Evolutionary conservation across 2,329 filamentous ascomycete species (phyloP).

Genomic region (Penicillium sp.): DNA sequence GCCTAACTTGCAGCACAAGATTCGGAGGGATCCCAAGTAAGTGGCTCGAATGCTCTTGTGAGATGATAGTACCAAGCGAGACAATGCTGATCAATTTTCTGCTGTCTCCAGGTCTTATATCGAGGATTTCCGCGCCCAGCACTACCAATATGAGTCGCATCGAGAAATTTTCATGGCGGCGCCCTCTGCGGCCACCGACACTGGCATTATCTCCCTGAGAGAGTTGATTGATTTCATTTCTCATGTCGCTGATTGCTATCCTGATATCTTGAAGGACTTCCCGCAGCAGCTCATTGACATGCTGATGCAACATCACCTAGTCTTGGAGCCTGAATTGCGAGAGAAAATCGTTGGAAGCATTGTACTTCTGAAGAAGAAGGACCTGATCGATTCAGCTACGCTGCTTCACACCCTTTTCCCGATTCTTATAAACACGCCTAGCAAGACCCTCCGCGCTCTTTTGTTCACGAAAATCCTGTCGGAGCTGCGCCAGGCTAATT

Average conservation of each 20-base stretch:
- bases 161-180: slow-evolving; percentile 88
- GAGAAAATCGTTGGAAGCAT: slow-evolving; percentile 94
- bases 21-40: slow-evolving; percentile 79
- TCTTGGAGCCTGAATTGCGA: slow-evolving; percentile 79
- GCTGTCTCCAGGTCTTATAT: slow-evolving; percentile 69
- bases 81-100: neutral
- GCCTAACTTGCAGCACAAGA: slow-evolving; percentile 88
- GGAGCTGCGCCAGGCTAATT: slow-evolving; percentile 85
- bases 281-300: slow-evolving; percentile 80
- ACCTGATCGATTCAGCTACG: slow-evolving; percentile 81
- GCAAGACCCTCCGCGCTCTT: slow-evolving; percentile 81
- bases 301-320: slow-evolving; percentile 77
- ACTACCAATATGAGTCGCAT: slow-evolving; percentile 88
- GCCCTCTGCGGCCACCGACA: slow-evolving; percentile 75
- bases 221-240: slow-evolving; percentile 93
- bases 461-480: slow-evolving; percentile 90
- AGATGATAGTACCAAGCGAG: neutral
- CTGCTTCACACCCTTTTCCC: slow-evolving; percentile 93
- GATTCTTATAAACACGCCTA: slow-evolving; percentile 86
- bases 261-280: slow-evolving; percentile 75
- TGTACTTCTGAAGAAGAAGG: slow-evolving; percentile 85
- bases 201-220: slow-evolving; percentile 79
- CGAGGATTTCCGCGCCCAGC: slow-evolving; percentile 85
- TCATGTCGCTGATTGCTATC: slow-evolving; percentile 93
- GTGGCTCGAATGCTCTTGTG: slow-evolving; percentile 30